Base-by-base conservation (phyloP, 2,329 filamentous ascomycete genomes). In the Cucurbitaria berberidis region DNA sequence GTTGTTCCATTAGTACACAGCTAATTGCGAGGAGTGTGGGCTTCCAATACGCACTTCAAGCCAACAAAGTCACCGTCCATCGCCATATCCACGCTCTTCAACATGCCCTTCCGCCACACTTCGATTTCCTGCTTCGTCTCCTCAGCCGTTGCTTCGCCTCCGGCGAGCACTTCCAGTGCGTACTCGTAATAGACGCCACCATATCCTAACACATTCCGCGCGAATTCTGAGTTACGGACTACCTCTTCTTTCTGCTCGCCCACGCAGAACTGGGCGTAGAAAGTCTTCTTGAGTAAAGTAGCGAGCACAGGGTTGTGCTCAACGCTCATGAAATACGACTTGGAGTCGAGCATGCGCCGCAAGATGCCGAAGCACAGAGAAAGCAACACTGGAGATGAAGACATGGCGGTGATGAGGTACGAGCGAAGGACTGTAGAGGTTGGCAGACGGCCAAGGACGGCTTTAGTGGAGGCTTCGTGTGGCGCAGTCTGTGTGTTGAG, bases 211-310 rank as follows among this genome's bases (percentile, higher is more conserved):
- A 80, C 74, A 73, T 91, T 90, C 9, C 96, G 80, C 1, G 81
- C 78, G 1, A 81, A 70, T 26, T 91, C 84, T 0, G 89, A 92
- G 26, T 66, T 73, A 10, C 72, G 76, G 36, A 80, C 78, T 1
- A 96, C 88, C 74, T 96, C 90, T 1, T 73, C 66, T 0, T 83
- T 80, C 43, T 84, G 89, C 75, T 92, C 89, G 24, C 93, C 93
- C 0, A 90, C 91, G 74, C 93, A 97, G 75, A 96, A 97, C 67
- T 97, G 93, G 21, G 87, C 86, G 73, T 96, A 96, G 66, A 96
- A 92, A 0, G 91, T 96, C 69, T 87, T 84, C 72, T 92, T 91
- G 44, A 96, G 80, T 36, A 92, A 70, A 54, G 80, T 84, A 38
- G 86, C 83, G 15, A 96, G 81, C 1, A 93, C 41, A 0, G 85